Evolutionary conservation across 108 stramenopile genomes (phyloP), one percentile per base, ranked within the genome.

Genomic region (Asterionellopsis glacialis): DNA sequence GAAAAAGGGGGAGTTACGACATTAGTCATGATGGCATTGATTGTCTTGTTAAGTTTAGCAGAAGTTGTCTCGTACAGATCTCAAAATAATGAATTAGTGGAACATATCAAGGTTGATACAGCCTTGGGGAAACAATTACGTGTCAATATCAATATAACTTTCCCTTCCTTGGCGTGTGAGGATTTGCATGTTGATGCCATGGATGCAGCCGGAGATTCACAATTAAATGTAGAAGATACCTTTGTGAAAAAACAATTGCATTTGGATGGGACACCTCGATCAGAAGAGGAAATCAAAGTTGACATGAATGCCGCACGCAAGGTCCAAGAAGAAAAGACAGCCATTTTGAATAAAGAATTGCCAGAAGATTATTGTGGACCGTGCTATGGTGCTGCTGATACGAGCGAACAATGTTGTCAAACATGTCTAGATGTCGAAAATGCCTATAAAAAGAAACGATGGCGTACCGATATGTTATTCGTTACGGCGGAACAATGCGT

Each of bases 151-250:
- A 93, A 99, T 77, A 91, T 99, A 22, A 97, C 98, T 23, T 99
- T 99, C 63, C 97, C 96, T 41, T 74, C 79, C 9, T 65, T 99
- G 51, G 83, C 82, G 28, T 99, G 98, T 76, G 75, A 82, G 15
- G 96, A 99, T 67, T 72, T 98, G 44, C 97, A 99, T 65, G 59
- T 99, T 39, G 97, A 99, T 70, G 95, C 91, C 0, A 98, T 99
- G 77, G 98, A 99, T 66, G 94, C 97, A 19, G 96, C 98, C 4
- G 98, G 98, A 9, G 97, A 99, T 70, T 93, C 96, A 15, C 96
- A 98, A 67, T 54, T 96, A 18, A 68, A 91, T 55, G 63, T 97
- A n/a, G 91, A 91, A 26, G 95, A 98, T 45, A 82, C 77, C 2
- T 58, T 89, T 40, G 68, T 72, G 51, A 93, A 88, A 67, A 70